A percentile compares a stretch with the other conserved stretches of the same genome.
Evolutionary conservation across 192 early-diverging fungal genomes (phyloP).

Genomic region (Coemansia guatemalensis): DNA sequence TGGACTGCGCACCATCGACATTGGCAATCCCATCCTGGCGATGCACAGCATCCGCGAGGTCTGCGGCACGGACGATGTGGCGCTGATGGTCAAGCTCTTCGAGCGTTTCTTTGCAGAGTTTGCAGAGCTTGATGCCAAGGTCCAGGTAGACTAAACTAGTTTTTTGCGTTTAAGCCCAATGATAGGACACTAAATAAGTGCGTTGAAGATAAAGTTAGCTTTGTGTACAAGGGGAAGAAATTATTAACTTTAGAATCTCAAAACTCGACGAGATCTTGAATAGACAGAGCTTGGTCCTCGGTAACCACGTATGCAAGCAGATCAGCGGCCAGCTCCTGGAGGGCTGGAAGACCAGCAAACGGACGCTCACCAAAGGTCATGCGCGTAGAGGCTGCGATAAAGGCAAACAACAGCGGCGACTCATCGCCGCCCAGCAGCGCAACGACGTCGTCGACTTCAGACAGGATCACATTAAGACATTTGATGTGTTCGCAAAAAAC

Average conservation of each 20-base stretch:
- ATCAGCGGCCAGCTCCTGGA: constrained; percentile 42
- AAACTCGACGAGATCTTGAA: constrained; percentile 21
- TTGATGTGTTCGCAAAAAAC: constrained; percentile 44
- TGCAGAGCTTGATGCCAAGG: constrained; percentile 50
- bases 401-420: constrained; percentile 46
- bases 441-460: constrained; percentile 42
- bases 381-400: constrained; percentile 46
- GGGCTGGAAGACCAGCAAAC: constrained; percentile 18
- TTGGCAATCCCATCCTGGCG: constrained; percentile 92
- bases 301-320: constrained; percentile 49
- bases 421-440: constrained; percentile 45
- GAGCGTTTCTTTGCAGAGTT: constrained; percentile 57
- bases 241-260: background rate
- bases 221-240: background rate
- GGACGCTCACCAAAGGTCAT: constrained; percentile 40
- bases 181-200: too few relatives aligned
- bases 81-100: constrained; percentile 81
- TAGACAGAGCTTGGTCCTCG: constrained; percentile 44
- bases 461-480: constrained; percentile 47
- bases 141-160: constrained; percentile 43
- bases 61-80: constrained; percentile 86
- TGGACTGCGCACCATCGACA: constrained; percentile 94
- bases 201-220: background rate
- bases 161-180: background rate
- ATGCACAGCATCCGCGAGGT: constrained; percentile 98